A percentile compares a stretch with the other conserved stretches of the same genome.
Evolutionary conservation across 73 alveolate genomes (phyloP).

Genomic region (Breviolum minutum): DNA sequence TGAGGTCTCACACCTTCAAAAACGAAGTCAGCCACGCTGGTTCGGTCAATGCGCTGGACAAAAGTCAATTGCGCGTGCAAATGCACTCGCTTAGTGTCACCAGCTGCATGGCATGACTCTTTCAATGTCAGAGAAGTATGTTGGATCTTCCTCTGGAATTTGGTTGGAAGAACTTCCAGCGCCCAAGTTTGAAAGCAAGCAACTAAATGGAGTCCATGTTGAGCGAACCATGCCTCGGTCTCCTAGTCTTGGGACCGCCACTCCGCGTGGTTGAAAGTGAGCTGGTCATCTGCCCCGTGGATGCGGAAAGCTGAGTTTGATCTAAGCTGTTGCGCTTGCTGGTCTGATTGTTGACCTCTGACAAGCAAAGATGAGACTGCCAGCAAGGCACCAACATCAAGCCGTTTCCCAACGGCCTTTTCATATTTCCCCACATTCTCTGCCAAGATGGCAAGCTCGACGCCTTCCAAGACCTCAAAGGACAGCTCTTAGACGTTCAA

Average conservation of each 20-base stretch:
- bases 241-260: neutral
- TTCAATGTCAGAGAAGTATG: conserved; percentile 32
- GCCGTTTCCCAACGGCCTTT: neutral
- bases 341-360: neutral
- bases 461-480: conserved; percentile 4
- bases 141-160: neutral
- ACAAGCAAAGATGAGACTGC: neutral
- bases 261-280: conserved; percentile 29
- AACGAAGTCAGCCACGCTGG: neutral
- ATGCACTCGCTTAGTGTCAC: neutral
- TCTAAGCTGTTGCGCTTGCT: neutral
- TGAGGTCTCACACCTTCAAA: neutral
- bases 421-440: neutral
- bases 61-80: conserved; percentile 19
- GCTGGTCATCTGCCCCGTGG: conserved; percentile 25
- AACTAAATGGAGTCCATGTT: neutral
- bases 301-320: neutral
- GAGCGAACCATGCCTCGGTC: neutral
- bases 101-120: conserved; percentile 4
- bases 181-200: neutral
- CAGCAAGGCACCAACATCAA: neutral
- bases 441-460: neutral
- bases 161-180: neutral
- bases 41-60: conserved; percentile 8
- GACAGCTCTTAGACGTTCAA: no score